A percentile compares a stretch with the other conserved stretches of the same genome.
Evolutionary conservation across 164 flowering plant genomes (phyloP).

Genomic region (Vitis cinerea): DNA sequence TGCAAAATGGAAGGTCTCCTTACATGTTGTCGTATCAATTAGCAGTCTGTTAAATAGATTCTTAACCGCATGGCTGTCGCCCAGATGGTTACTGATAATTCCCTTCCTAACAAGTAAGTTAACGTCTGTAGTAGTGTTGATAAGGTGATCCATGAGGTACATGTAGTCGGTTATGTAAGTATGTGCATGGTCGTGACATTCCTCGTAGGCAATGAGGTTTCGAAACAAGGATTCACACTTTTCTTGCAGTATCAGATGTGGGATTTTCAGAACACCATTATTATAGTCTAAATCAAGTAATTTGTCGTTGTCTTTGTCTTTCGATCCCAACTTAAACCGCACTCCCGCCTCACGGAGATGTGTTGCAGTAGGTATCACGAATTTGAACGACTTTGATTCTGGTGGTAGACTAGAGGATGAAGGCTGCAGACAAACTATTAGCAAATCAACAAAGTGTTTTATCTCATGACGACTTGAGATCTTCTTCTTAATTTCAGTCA

Average conservation of each 20-base stretch:
- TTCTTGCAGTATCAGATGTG: neutral
- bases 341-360: conserved; percentile 19
- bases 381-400: too few species aligned
- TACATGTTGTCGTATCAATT: neutral
- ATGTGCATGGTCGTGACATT: neutral
- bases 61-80: neutral
- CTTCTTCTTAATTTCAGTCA: too few species aligned
- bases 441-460: too few species aligned
- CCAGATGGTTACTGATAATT: neutral
- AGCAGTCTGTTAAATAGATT: neutral
- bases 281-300: neutral
- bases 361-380: neutral
- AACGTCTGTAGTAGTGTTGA: conserved; percentile 15
- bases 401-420: too few species aligned
- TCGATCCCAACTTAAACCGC: neutral
- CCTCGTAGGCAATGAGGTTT: conserved; percentile 1
- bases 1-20: conserved; percentile 3
- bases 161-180: conserved; percentile 15
- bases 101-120: conserved; percentile 9
- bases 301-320: too few species aligned
- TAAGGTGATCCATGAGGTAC: conserved; percentile 8
- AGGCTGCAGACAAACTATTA: too few species aligned
- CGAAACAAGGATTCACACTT: neutral
- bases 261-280: conserved; percentile 2
- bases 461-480: too few species aligned